Percentiles rank a stretch among this genome's conserved stretches.
phyloP scores from a whole-genome alignment of 805 yeast species.

The Zygosaccharomyces kombuchaensis region DNA sequence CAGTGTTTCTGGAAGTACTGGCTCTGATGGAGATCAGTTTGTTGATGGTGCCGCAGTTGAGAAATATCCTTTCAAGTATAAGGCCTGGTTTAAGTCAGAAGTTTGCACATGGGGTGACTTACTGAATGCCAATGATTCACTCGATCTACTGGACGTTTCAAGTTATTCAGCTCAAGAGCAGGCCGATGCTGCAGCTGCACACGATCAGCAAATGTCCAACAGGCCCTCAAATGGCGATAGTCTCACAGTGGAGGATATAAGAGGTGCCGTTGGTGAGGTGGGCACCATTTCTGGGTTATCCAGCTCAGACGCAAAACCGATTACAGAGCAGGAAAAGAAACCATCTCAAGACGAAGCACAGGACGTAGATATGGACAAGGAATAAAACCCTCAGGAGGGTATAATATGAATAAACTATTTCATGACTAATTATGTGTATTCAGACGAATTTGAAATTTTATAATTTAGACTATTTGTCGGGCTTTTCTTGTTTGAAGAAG shows the following conservation, averaged over 20 bases:
- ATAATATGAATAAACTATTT: background rate
- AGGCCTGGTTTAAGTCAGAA: constrained; percentile 24
- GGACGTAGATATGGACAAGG: constrained; percentile 4
- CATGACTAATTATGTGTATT: constrained; percentile 1
- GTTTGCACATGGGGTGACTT: constrained; percentile 7
- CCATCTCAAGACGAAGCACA: background rate
- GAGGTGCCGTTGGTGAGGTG: constrained; percentile 50
- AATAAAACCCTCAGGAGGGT: background rate
- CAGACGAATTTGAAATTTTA: background rate
- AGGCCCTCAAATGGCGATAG: constrained; percentile 26
- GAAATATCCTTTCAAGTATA: constrained; percentile 23
- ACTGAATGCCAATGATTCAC: constrained; percentile 4
- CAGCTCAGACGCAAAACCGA: constrained; percentile 23
- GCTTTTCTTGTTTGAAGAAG: constrained; percentile 37
- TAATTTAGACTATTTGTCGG: constrained; percentile 1
- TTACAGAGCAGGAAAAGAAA: background rate
- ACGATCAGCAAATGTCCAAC: background rate
- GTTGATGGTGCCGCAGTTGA: constrained; percentile 13
- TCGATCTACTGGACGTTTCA: constrained; percentile 12
- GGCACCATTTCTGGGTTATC: constrained; percentile 46
- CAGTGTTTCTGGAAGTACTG: constrained; percentile 6
- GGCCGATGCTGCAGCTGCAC: constrained; percentile 2
- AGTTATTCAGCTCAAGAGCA: constrained; percentile 6
- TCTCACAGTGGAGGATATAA: constrained; percentile 44
- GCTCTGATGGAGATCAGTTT: constrained; percentile 8